Percentiles rank a stretch among this genome's conserved stretches.
Conservation (phyloP, 2,329 filamentous ascomycete species). For the Aspergillus ustus region DNA sequence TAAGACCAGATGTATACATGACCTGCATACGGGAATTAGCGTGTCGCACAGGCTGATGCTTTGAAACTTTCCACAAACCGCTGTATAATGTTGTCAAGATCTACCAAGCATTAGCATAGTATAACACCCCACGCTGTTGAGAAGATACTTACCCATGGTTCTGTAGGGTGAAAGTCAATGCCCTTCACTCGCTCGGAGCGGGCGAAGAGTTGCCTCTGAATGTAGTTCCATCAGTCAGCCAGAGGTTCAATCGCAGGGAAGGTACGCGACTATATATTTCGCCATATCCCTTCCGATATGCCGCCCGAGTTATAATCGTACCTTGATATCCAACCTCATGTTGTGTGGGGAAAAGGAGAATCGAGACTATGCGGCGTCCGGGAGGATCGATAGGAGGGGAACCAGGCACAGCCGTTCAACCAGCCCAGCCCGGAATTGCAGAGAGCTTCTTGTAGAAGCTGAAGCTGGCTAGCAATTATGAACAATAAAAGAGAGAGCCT, state of each 20-base stretch:
- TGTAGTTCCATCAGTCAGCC: conserved; percentile 45
- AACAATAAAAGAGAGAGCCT: conserved; percentile 21
- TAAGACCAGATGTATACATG: conserved; percentile 99
- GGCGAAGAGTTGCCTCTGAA: conserved; percentile 78
- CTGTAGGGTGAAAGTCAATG: conserved; percentile 95
- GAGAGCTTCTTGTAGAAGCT: conserved; percentile 17
- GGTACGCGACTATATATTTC: conserved; percentile 5
- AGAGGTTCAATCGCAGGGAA: conserved; percentile 14
- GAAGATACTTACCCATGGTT: conserved; percentile 76
- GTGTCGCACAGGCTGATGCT: conserved; percentile 19
- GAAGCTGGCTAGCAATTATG: conserved; percentile 8
- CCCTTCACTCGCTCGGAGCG: conserved; percentile 95
- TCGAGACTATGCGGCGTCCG: conserved; percentile 41
- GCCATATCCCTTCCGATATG: neutral
- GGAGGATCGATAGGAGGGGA: conserved; percentile 33
- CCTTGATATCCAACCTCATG: conserved; percentile 67
- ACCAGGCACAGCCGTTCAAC: conserved; percentile 40
- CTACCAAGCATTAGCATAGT: conserved; percentile 42
- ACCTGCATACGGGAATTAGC: conserved; percentile 61
- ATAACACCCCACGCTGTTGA: neutral
- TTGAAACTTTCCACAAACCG: conserved; percentile 60
- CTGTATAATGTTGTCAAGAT: conserved; percentile 93
- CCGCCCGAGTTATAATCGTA: conserved; percentile 36
- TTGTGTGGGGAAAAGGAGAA: conserved; percentile 38
- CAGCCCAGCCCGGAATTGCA: conserved; percentile 33